Conservation (phyloP, 331 rosid species). For the Dryas integrifolia region DNA sequence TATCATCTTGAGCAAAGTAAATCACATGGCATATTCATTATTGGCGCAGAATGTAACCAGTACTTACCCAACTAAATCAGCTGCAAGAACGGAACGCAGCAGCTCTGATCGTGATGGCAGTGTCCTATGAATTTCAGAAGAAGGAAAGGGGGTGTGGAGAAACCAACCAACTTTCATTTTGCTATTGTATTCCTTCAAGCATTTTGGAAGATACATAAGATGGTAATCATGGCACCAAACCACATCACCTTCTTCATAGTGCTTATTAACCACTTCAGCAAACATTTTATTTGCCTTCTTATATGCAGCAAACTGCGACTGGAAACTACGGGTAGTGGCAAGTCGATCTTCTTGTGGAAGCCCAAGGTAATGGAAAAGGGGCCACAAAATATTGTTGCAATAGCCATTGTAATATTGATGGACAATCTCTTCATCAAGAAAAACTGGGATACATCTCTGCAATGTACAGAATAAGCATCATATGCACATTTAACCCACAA, state of each 20-base stretch:
- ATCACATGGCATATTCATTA: not conserved
- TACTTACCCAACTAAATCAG: constrained; percentile 86
- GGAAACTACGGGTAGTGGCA: constrained; percentile 92
- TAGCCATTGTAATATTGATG: constrained; percentile 93
- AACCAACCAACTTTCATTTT: constrained; percentile 95
- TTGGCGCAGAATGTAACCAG: constrained; percentile 11
- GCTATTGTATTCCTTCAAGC: constrained; percentile 63
- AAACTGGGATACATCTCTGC: constrained; percentile 87
- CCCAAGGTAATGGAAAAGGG: constrained; percentile 89
- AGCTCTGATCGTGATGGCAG: constrained; percentile 87
- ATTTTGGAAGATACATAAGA: constrained; percentile 90
- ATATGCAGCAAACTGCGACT: constrained; percentile 84
- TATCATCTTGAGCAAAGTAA: not conserved
- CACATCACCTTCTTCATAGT: constrained; percentile 86
- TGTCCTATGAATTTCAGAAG: constrained; percentile 89
- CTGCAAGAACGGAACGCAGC: constrained; percentile 84
- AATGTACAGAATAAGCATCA: constrained; percentile 24
- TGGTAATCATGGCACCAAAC: constrained; percentile 97
- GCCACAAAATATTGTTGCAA: constrained; percentile 92
- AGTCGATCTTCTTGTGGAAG: constrained; percentile 97
- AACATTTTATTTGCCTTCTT: constrained; percentile 90
- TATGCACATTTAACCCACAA: not conserved
- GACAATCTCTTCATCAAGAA: constrained; percentile 89
- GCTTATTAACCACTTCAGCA: constrained; percentile 73
- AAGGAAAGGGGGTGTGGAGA: constrained; percentile 93